Percentiles rank a stretch among this genome's conserved stretches.
Evolutionary conservation across 1,284 basidiomycete genomes (phyloP).

Genomic region (Inonotus obliquus): DNA sequence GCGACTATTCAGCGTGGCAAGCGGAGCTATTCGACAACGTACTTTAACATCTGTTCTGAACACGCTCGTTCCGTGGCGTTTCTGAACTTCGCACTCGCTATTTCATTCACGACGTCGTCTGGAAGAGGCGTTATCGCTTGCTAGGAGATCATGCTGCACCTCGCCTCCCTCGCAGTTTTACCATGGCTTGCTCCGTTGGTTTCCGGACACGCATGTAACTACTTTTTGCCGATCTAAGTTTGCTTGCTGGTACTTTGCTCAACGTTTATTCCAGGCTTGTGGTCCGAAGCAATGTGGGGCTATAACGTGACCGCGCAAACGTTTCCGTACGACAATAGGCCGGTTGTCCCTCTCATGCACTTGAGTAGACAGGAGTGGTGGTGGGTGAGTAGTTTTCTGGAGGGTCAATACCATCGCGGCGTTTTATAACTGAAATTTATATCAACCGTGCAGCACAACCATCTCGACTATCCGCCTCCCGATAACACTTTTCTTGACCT

Average conservation of each 20-base stretch:
- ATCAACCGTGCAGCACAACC: slow-evolving; percentile 39
- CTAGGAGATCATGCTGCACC: neutral
- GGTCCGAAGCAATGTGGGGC: slow-evolving; percentile 37
- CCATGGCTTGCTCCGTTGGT: neutral
- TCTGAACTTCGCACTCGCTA: neutral
- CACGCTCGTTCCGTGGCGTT: neutral
- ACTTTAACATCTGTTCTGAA: neutral
- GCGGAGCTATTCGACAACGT: neutral
- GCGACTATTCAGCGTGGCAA: neutral
- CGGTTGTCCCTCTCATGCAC: slow-evolving; percentile 49
- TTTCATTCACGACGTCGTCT: neutral
- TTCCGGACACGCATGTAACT: slow-evolving; percentile 7
- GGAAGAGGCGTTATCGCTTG: neutral
- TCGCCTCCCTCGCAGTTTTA: neutral
- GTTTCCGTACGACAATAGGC: slow-evolving; percentile 51
- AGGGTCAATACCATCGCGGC: neutral
- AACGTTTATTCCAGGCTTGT: slow-evolving; percentile 26
- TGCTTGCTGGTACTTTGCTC: neutral
- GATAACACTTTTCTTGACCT: slow-evolving; percentile 51
- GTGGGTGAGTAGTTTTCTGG: slow-evolving; percentile 35
- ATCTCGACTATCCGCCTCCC: slow-evolving; percentile 52
- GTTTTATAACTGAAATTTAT: neutral
- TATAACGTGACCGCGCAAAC: slow-evolving; percentile 53
- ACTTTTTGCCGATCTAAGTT: neutral
- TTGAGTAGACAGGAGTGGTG: slow-evolving; percentile 63